Evolutionary conservation across 2,329 filamentous ascomycete genomes (phyloP).

Genomic region (Talaromyces sp.): DNA sequence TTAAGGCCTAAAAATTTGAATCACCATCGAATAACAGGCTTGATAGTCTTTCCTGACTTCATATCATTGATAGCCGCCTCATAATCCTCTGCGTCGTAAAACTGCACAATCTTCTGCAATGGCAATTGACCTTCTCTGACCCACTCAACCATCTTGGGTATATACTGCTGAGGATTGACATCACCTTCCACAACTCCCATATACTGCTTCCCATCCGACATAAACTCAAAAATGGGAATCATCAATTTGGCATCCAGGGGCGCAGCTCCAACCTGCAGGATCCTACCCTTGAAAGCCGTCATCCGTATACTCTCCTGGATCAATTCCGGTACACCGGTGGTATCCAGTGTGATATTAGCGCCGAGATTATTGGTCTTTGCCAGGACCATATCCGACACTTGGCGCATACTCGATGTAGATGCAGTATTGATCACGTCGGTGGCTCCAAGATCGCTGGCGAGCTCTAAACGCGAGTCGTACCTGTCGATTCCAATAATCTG

Average conservation of each 20-base stretch:
- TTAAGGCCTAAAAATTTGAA: no score
- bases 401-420: conserved; percentile 20
- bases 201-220: conserved; percentile 45
- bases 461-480: conserved; percentile 29
- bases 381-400: conserved; percentile 23
- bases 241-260: conserved; percentile 39
- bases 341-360: conserved; percentile 46
- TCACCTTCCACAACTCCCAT: conserved; percentile 47
- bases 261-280: conserved; percentile 48
- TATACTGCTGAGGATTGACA: conserved; percentile 26
- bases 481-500: conserved; percentile 40
- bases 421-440: conserved; percentile 35
- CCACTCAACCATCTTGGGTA: background rate
- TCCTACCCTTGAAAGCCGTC: conserved; percentile 42
- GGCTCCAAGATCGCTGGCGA: conserved; percentile 37
- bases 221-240: conserved; percentile 42
- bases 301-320: conserved; percentile 40
- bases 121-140: background rate
- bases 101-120: background rate
- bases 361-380: conserved; percentile 35
- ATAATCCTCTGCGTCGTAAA: conserved; percentile 42
- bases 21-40: conserved; percentile 17
- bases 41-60: conserved; percentile 22
- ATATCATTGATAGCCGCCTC: conserved; percentile 22
- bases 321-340: conserved; percentile 42